Percentiles rank a stretch among this genome's conserved stretches.
Evolutionary conservation across 2,329 filamentous ascomycete species (phyloP).

Genomic region (Tolypocladium tundrense): DNA sequence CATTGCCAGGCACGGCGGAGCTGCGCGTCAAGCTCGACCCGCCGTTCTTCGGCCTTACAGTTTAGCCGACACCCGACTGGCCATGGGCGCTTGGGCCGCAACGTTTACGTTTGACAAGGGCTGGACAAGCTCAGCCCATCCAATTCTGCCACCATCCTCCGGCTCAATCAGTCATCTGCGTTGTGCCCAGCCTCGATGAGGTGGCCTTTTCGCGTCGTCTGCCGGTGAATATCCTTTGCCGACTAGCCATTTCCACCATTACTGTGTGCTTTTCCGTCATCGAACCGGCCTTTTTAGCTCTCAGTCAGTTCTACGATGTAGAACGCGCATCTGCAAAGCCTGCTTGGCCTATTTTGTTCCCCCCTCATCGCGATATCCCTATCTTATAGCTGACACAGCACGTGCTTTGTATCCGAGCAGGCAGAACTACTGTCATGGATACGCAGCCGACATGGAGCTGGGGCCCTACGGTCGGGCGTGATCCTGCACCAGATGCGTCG

Average conservation of each 20-base stretch:
- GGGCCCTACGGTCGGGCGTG: slow-evolving; percentile 1
- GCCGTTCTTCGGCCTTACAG: slow-evolving; percentile 10
- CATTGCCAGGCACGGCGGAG: slow-evolving; percentile 24
- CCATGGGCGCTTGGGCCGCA: background rate
- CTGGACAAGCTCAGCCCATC: background rate
- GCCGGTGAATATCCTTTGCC: slow-evolving; percentile 11
- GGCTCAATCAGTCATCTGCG: slow-evolving; percentile 1
- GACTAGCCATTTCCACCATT: background rate
- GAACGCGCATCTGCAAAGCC: background rate
- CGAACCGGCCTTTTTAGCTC: background rate
- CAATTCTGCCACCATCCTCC: background rate
- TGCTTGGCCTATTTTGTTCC: slow-evolving; percentile 8
- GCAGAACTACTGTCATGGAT: slow-evolving; percentile 11
- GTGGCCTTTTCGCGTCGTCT: slow-evolving; percentile 17
- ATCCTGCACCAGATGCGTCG: slow-evolving; percentile 2
- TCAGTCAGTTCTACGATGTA: background rate
- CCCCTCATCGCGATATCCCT: background rate
- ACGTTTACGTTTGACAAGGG: background rate
- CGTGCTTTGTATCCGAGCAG: slow-evolving; percentile 1
- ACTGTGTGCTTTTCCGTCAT: background rate
- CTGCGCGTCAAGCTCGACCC: slow-evolving; percentile 26
- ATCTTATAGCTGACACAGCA: background rate
- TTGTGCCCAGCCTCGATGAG: slow-evolving; percentile 12
- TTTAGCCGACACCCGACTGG: slow-evolving; percentile 15
- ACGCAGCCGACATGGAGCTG: slow-evolving; percentile 15